A percentile compares a stretch with the other conserved stretches of the same genome.
Evolutionary conservation across 179 eudicot genomes (phyloP).

Genomic region (Vitellaria paradoxa): DNA sequence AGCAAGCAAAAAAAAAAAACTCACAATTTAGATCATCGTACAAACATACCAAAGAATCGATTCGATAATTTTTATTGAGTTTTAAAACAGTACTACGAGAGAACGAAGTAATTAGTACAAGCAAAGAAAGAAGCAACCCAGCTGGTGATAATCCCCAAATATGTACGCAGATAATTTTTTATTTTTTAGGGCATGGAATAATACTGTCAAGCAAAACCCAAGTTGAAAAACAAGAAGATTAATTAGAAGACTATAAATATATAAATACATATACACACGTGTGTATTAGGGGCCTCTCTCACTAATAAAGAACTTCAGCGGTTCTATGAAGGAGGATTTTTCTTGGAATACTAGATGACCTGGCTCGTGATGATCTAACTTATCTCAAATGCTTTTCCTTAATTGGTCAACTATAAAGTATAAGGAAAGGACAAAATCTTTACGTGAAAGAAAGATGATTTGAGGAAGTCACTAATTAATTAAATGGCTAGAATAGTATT

Average conservation of each 20-base stretch:
- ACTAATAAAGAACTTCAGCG: background rate
- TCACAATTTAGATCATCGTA: background rate
- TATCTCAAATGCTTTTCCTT: background rate
- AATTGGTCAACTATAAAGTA: background rate
- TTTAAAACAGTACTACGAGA: background rate
- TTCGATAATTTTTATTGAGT: background rate
- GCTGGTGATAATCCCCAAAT: too few relatives aligned
- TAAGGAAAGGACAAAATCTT: background rate
- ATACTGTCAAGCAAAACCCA: background rate
- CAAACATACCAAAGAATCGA: background rate
- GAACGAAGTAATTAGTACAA: background rate
- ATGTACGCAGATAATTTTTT: too few relatives aligned
- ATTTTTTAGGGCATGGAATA: background rate
- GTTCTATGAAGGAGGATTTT: constrained; percentile 6
- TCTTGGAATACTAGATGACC: background rate
- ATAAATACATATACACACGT: background rate
- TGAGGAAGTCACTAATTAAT: too few relatives aligned
- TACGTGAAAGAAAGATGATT: background rate
- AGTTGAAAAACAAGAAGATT: background rate
- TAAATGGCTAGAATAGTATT: background rate
- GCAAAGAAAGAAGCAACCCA: background rate
- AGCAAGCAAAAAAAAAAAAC: too few relatives aligned
- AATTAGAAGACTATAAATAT: background rate
- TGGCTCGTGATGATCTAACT: background rate
- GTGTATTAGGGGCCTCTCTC: background rate